Evolutionary conservation across 371 early-diverging fungal species (phyloP), one percentile per base, ranked within the genome.

Genomic region (Mortierella polycephala): DNA sequence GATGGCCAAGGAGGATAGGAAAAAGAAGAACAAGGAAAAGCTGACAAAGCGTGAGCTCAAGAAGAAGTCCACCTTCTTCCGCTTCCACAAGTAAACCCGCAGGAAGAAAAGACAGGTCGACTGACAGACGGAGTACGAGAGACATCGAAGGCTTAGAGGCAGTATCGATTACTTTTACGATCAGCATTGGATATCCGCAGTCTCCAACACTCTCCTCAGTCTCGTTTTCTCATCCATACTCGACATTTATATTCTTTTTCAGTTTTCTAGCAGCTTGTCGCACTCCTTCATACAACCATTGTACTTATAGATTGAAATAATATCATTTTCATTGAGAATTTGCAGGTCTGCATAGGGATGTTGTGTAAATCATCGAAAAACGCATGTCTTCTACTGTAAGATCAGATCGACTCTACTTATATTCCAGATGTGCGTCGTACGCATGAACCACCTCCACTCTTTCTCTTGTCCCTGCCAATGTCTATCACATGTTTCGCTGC

Each of bases 1-100:
- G 69, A 59, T 71, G 77, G 64, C 72, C 54, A 77, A 71, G 72
- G 65, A 68, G 58, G 77, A 71, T 54, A 76, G 71, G 77, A 77
- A 77, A 61, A 77, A 71, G 68, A 71, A 68, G 68, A 70, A 53
- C 58, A 64, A 65, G 54, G 45, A 57, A 20, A 71, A 77, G 69
- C 50, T 71, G 37, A 16, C 71, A 16, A 64, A 68, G 65, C 71
- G 71, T 64, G 72, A 71, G 55, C 62, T 71, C 54, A 77, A 77
- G 72, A 77, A 77, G 71, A 67, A 57, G 64, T 57, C 71, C 5
- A 71, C 72, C 45, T 77, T 77, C 68, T 71, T 77, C 72, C 77
- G 71, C 42, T 77, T 71, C 77, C 77, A 77, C 77, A 77, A 77
- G 72, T 77, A 71, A 69, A 66, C 10, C 0, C 30, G 30, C 21